Evolutionary conservation across 192 early-diverging fungal genomes (phyloP).

Genomic region (Coemansia reversa): DNA sequence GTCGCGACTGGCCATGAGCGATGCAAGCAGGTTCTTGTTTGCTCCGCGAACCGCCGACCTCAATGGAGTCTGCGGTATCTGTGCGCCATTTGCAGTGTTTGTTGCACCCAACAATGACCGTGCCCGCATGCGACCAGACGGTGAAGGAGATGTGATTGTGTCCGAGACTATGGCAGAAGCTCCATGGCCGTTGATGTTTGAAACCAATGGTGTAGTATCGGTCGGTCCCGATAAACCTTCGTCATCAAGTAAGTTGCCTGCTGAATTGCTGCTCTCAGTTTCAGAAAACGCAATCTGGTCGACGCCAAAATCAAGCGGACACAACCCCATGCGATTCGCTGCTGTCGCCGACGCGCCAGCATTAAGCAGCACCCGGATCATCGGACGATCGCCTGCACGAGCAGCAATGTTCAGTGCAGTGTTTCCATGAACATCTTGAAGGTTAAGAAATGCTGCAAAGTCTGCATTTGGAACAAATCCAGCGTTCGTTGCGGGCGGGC

Average conservation of each 20-base stretch:
- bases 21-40: constrained; percentile 26
- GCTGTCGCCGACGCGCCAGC: constrained; percentile 77
- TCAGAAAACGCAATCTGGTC: constrained; percentile 32
- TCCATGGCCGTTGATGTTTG: neutral
- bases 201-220: neutral
- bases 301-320: constrained; percentile 69
- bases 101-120: constrained; percentile 2
- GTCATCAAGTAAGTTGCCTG: constrained; percentile 12
- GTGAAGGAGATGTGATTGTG: constrained; percentile 20
- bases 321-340: constrained; percentile 73
- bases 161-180: neutral
- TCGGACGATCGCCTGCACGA: constrained; percentile 64
- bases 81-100: neutral
- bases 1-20: constrained; percentile 19
- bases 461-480: constrained; percentile 57
- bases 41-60: constrained; percentile 24
- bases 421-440: constrained; percentile 82
- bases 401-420: constrained; percentile 91
- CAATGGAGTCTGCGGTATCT: constrained; percentile 33
- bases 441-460: constrained; percentile 72
- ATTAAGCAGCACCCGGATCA: constrained; percentile 68
- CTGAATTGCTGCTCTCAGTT: neutral
- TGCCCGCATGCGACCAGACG: constrained; percentile 16
- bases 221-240: neutral
- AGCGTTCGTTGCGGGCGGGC: neutral